Base-by-base conservation (phyloP, 257 asterid genomes). In the Knoxia roxburghii region DNA sequence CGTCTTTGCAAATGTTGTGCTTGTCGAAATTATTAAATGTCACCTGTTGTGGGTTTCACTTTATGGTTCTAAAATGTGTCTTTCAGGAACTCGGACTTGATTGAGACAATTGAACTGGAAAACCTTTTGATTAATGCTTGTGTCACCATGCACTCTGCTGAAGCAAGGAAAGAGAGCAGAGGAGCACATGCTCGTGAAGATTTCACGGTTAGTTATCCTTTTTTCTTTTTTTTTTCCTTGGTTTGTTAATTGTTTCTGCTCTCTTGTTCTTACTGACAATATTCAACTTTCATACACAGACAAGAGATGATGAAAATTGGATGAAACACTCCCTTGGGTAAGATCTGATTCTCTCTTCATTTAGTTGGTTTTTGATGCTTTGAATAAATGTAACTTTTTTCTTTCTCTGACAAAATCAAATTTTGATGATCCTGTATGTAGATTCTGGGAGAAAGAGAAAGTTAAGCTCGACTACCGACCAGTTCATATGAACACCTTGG, bases 111-210 rank as follows among this genome's bases (percentile, higher is more conserved):
- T 51, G 99, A 94, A 85, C 80, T 94, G 30, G 99, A 94, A 82
- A 94, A 94, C 72, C 96, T 94, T 70, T 77, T 94, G 75, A 94
- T 94, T 43, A 90, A 94, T 68, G 99, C 99, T 58, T 88, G 96
- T 68, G 78, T 94, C 76, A 94, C 99, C 58, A 94, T 94, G 99
- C 96, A 90, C 77, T 94, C 97, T 58, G 99, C 99, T 55, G 99
- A 90, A 83, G 99, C 97, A 20, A 87, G 97, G 83, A 90, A 90
- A 77, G 99, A 94, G 80, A 94, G 99, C 76, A 82, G 99, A 83
- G 99, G 99, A 79, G 97, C 99, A 71, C 99, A 93, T 77, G 99
- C 99, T 9, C 96, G 99, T 64, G 99, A 93, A 87, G 99, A 93
- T 84, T 93, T 90, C 65, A 82, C 96, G 43, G 99, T 90, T 68